Evolutionary conservation across 257 asterid genomes (phyloP).

Genomic region (Salvia rosmarinus): DNA sequence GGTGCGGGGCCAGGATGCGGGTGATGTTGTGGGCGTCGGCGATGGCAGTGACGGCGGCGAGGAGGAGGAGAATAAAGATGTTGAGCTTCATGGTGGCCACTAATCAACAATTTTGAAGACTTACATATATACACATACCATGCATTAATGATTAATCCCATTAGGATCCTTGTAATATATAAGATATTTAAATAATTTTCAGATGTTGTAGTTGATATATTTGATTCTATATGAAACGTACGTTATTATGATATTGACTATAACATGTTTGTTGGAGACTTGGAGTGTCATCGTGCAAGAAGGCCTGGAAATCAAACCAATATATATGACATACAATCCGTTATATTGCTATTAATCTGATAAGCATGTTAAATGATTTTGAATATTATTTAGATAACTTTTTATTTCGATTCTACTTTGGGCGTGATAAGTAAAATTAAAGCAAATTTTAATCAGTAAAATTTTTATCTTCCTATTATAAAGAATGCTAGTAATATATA

Average conservation of each 20-base stretch:
- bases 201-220: too few species aligned
- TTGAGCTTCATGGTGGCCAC: constrained; percentile 41
- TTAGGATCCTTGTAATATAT: too few species aligned
- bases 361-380: too few species aligned
- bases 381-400: too few species aligned
- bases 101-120: not conserved
- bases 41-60: constrained; percentile 30
- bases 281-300: not conserved
- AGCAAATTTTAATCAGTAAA: too few species aligned
- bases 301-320: not conserved
- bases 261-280: not conserved
- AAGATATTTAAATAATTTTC: too few species aligned
- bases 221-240: not conserved
- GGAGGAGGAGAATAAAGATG: constrained; percentile 23
- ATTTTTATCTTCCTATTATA: too few species aligned
- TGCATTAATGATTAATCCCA: too few species aligned
- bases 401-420: too few species aligned
- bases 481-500: too few species aligned
- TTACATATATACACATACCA: not conserved
- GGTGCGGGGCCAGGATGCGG: constrained; percentile 75
- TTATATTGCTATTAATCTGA: too few species aligned
- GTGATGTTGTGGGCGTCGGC: constrained; percentile 80
- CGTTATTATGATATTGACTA: not conserved
- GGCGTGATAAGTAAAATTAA: too few species aligned
- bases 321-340: not conserved